Evolutionary conservation across 2,329 filamentous ascomycete species (phyloP).

Genomic region (Penicillium sp.): DNA sequence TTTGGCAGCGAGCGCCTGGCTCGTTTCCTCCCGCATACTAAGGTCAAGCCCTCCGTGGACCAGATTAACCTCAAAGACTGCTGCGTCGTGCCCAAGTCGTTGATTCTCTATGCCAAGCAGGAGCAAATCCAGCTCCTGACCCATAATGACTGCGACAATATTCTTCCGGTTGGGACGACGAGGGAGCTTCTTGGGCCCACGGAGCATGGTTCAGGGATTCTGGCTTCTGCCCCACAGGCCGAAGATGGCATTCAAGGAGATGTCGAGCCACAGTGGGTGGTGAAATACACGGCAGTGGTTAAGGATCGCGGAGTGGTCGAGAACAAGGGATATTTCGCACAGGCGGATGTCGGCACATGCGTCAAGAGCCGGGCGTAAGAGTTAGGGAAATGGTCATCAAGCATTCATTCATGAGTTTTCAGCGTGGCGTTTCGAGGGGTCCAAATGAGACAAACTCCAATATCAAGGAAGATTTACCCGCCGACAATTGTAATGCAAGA

Average conservation of each 20-base stretch:
- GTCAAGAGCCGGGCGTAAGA: conserved; percentile 29
- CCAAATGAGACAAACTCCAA: conserved; percentile 4
- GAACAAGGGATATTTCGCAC: conserved; percentile 96
- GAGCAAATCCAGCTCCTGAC: conserved; percentile 82
- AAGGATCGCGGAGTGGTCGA: conserved; percentile 92
- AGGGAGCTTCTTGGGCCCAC: conserved; percentile 74
- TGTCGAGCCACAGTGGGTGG: conserved; percentile 84
- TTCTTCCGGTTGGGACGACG: conserved; percentile 78
- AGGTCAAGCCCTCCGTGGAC: conserved; percentile 72
- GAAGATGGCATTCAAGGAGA: conserved; percentile 64
- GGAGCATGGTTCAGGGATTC: conserved; percentile 66
- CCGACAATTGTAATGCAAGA: conserved; percentile 2
- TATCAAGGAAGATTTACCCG: not conserved
- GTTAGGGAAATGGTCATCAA: conserved; percentile 10
- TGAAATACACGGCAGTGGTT: conserved; percentile 95
- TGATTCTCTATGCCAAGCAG: conserved; percentile 77
- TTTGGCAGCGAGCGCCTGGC: conserved; percentile 79
- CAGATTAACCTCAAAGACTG: conserved; percentile 97
- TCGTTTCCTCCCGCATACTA: conserved; percentile 67
- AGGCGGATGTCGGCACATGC: conserved; percentile 61
- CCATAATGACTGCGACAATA: conserved; percentile 89
- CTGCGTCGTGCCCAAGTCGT: conserved; percentile 86
- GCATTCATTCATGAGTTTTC: conserved; percentile 16
- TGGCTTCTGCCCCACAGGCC: conserved; percentile 56
- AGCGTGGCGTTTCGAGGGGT: conserved; percentile 20